A percentile compares a stretch with the other conserved stretches of the same genome.
phyloP scores from a whole-genome alignment of 2,329 filamentous ascomycete genomes.

The Apiospora kogelbergensis region DNA sequence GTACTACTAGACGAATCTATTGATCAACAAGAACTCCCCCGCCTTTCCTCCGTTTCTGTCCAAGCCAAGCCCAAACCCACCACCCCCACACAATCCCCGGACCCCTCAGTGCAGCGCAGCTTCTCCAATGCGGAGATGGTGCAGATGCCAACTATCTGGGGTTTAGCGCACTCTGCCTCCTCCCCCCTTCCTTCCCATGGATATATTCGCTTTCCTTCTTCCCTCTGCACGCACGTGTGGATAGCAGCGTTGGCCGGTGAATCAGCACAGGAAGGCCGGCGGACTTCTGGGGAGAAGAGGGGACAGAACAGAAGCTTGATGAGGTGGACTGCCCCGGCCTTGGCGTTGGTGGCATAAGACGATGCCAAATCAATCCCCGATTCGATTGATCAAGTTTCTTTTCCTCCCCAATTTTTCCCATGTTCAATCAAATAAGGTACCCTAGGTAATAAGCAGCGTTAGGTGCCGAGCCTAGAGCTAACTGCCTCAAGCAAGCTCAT shows the following conservation, averaged over 20 bases:
- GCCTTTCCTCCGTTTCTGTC: not conserved
- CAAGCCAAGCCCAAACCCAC: not conserved
- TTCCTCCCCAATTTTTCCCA: not conserved
- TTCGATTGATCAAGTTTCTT: not conserved
- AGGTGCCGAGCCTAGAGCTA: not conserved
- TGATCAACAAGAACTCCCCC: not conserved
- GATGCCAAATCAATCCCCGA: not conserved
- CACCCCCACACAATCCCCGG: conserved; percentile 3
- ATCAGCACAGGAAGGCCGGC: not conserved
- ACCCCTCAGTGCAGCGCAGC: conserved; percentile 4
- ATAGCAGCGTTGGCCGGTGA: not conserved
- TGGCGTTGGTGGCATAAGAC: not conserved
- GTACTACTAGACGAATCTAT: not conserved
- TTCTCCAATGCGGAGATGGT: conserved; percentile 11
- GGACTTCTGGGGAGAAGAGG: not conserved
- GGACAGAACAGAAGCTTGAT: not conserved
- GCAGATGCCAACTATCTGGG: conserved; percentile 4
- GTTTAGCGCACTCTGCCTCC: not conserved
- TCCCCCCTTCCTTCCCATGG: not conserved
- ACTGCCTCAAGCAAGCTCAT: not conserved
- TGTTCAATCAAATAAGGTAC: not conserved
- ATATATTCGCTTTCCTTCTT: not conserved
- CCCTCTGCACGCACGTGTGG: not conserved
- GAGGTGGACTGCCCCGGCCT: not conserved
- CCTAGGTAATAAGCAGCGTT: not conserved